Evolutionary conservation across 352 stramenopile genomes (phyloP).

Genomic region (Phytopythium helicoides): DNA sequence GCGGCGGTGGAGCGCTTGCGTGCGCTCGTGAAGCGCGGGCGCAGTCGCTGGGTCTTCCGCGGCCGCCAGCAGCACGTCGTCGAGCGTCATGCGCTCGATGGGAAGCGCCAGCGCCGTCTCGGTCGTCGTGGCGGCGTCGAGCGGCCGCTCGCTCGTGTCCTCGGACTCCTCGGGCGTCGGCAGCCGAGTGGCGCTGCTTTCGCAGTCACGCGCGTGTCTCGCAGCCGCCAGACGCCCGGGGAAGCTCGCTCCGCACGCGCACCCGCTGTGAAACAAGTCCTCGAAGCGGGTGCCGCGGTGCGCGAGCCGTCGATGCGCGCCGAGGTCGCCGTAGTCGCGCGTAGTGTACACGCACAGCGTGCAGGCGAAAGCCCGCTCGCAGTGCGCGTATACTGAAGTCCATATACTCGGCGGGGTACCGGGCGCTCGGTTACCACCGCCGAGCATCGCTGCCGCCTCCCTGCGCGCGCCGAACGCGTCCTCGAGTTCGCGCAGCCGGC

Average conservation of each 20-base stretch:
- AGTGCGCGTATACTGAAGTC: slow-evolving; percentile 18
- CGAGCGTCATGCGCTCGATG: neutral
- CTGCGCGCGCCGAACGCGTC: too few relatives aligned
- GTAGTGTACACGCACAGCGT: slow-evolving; percentile 14
- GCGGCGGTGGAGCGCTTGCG: too few relatives aligned
- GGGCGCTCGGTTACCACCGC: too few relatives aligned
- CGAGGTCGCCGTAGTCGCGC: slow-evolving; percentile 8
- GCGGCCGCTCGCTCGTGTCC: too few relatives aligned
- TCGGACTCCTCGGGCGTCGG: too few relatives aligned
- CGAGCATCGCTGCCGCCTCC: too few relatives aligned
- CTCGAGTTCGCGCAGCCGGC: too few relatives aligned
- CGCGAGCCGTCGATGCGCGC: slow-evolving; percentile 5
- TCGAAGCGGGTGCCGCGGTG: slow-evolving; percentile 10
- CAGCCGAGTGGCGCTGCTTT: too few relatives aligned
- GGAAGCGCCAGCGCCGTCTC: neutral
- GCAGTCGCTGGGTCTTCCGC: neutral
- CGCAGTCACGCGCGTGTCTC: slow-evolving; percentile 13
- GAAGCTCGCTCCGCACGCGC: slow-evolving; percentile 13
- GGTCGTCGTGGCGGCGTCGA: too few relatives aligned
- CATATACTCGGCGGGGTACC: too few relatives aligned
- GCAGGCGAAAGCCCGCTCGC: slow-evolving; percentile 12
- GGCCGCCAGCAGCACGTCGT: neutral
- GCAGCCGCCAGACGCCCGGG: slow-evolving; percentile 10
- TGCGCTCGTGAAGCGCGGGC: too few relatives aligned
- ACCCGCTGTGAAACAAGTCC: slow-evolving; percentile 16